Evolutionary conservation across 2,329 filamentous ascomycete species (phyloP).

Genomic region (Claviceps pazoutovae): DNA sequence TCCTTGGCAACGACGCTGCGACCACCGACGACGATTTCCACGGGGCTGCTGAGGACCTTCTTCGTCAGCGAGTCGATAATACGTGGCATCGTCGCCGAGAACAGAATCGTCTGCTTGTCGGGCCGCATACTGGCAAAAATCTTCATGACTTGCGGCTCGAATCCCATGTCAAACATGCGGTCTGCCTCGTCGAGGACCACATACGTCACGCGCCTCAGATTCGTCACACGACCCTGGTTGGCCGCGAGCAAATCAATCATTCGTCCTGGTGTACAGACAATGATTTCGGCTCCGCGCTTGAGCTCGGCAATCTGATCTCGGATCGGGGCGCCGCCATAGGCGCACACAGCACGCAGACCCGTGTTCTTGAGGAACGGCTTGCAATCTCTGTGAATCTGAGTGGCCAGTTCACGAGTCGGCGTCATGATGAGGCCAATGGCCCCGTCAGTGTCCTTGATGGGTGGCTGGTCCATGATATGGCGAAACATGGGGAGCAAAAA

Average conservation of each 20-base stretch:
- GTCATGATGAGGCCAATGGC: constrained; percentile 83
- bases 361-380: constrained; percentile 86
- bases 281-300: constrained; percentile 87
- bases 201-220: constrained; percentile 78
- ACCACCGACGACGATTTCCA: constrained; percentile 87
- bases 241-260: constrained; percentile 91
- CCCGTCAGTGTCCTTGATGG: constrained; percentile 71
- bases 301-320: constrained; percentile 95
- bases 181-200: constrained; percentile 95
- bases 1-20: constrained; percentile 74
- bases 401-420: constrained; percentile 83
- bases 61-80: constrained; percentile 85
- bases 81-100: constrained; percentile 90
- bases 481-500: constrained; percentile 95
- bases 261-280: constrained; percentile 87
- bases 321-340: constrained; percentile 89
- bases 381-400: constrained; percentile 88
- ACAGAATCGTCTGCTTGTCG: constrained; percentile 84
- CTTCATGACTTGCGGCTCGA: constrained; percentile 95
- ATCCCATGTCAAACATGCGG: constrained; percentile 99
- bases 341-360: constrained; percentile 74
- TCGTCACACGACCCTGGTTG: constrained; percentile 89
- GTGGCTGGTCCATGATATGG: constrained; percentile 87
- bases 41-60: constrained; percentile 71
- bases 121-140: constrained; percentile 86